These are phyloP conservation scores for Plenodomus lindquistii DNA, from an alignment of 2,329 filamentous ascomycete genomes.

Conservation along the genomic window DNA sequence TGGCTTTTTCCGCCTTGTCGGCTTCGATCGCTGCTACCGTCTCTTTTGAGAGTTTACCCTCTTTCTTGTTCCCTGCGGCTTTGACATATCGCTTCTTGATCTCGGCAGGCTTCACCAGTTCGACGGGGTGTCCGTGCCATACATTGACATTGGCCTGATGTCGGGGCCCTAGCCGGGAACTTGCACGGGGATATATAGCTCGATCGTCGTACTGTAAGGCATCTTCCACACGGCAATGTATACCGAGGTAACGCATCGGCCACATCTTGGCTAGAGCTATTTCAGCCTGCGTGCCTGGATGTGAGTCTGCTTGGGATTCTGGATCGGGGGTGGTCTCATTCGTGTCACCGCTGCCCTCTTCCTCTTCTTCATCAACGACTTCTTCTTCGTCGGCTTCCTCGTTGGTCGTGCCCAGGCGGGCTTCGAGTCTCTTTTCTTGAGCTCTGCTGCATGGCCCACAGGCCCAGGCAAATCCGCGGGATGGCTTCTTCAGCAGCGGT, in stretches of 20 bases:
- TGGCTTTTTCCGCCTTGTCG: slow-evolving; percentile 77
- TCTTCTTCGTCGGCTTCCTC: slow-evolving; percentile 66
- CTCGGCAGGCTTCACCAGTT: slow-evolving; percentile 86
- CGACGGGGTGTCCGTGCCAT: slow-evolving; percentile 86
- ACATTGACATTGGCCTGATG: slow-evolving; percentile 85
- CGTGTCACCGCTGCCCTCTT: slow-evolving; percentile 66
- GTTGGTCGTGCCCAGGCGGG: slow-evolving; percentile 64
- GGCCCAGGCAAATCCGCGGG: slow-evolving; percentile 96
- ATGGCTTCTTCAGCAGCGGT: slow-evolving; percentile 91
- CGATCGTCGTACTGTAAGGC: slow-evolving; percentile 95
- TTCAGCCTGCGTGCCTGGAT: slow-evolving; percentile 77
- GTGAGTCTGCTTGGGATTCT: slow-evolving; percentile 60
- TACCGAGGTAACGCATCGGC: slow-evolving; percentile 94
- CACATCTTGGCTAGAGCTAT: slow-evolving; percentile 91
- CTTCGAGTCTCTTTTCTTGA: slow-evolving; percentile 91
- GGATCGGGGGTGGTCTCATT: slow-evolving; percentile 56
- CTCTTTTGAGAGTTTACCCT: slow-evolving; percentile 78
- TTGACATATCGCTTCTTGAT: slow-evolving; percentile 76
- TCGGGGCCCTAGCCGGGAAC: slow-evolving; percentile 85
- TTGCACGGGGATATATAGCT: slow-evolving; percentile 88
- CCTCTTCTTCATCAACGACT: slow-evolving; percentile 70
- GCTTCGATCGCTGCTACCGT: slow-evolving; percentile 77
- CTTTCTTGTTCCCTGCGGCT: slow-evolving; percentile 68
- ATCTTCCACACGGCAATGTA: slow-evolving; percentile 94
- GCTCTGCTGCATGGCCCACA: slow-evolving; percentile 94